phyloP scores from a whole-genome alignment of 306 rosid species.

The Bauhinia variegata region DNA sequence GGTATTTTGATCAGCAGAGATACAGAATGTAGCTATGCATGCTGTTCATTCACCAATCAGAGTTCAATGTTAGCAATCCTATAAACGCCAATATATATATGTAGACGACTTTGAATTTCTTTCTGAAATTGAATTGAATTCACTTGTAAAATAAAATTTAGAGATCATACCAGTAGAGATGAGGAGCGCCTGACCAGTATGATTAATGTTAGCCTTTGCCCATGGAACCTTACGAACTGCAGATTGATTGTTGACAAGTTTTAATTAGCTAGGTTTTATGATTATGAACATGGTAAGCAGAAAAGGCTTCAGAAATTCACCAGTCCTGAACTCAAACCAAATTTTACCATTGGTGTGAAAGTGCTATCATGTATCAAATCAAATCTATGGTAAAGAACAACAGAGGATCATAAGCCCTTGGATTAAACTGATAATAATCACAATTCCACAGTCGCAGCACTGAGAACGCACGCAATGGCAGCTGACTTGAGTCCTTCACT shows the following conservation, averaged over 20 bases:
- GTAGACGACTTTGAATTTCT: no score
- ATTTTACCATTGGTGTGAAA: not conserved
- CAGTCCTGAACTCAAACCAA: not conserved
- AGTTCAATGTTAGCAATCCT: not conserved
- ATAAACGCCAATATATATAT: not conserved
- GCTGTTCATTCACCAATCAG: constrained; percentile 47
- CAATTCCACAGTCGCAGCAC: constrained; percentile 80
- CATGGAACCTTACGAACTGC: not conserved
- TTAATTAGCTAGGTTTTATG: constrained; percentile 9
- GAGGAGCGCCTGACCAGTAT: constrained; percentile 63
- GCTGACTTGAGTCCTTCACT: constrained; percentile 82
- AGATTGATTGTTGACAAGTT: constrained; percentile 26
- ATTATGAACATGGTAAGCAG: constrained; percentile 8
- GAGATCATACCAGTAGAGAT: constrained; percentile 63
- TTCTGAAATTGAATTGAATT: no score
- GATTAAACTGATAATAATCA: constrained; percentile 12
- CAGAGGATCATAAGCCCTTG: not conserved
- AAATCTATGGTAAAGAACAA: not conserved
- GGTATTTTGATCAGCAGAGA: constrained; percentile 57
- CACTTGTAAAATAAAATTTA: no score
- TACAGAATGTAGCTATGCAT: constrained; percentile 56
- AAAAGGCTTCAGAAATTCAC: not conserved
- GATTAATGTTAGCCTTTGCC: not conserved
- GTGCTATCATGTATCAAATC: not conserved
- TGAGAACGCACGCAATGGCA: constrained; percentile 52